These are phyloP conservation scores for Botryosphaeria dothidea DNA, from an alignment of 2,329 filamentous ascomycete genomes.

Conservation along the genomic window DNA sequence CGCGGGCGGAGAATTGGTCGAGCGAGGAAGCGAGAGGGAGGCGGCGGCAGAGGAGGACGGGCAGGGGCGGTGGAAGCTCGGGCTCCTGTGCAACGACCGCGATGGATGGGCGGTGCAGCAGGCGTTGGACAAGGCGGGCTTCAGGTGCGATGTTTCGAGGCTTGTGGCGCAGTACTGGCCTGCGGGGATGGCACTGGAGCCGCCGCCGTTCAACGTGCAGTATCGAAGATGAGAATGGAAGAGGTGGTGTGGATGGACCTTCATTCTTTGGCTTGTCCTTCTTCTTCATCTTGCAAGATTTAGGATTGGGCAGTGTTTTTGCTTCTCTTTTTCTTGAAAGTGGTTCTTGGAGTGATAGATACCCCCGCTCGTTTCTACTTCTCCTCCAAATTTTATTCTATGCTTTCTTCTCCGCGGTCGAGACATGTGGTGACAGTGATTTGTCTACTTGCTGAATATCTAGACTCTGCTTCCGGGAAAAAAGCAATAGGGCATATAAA, in stretches of 20 bases:
- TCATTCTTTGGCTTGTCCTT: background rate
- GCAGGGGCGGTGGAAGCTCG: background rate
- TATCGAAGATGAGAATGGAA: background rate
- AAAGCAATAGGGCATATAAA: too few relatives aligned
- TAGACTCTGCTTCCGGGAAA: too few relatives aligned
- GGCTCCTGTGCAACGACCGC: background rate
- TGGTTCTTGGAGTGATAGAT: background rate
- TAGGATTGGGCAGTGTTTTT: too few relatives aligned
- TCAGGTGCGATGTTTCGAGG: slow-evolving; percentile 6
- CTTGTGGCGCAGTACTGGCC: slow-evolving; percentile 4
- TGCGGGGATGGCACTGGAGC: background rate
- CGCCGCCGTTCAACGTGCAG: slow-evolving; percentile 5
- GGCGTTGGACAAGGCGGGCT: slow-evolving; percentile 1
- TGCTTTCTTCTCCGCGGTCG: background rate
- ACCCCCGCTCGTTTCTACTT: background rate
- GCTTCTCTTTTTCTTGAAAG: background rate
- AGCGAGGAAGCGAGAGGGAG: background rate
- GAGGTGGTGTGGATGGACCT: background rate
- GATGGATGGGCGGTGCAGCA: slow-evolving; percentile 7
- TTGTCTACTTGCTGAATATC: too few relatives aligned
- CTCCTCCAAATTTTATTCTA: background rate
- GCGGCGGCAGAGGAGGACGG: background rate
- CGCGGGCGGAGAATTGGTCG: background rate
- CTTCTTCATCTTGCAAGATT: too few relatives aligned
- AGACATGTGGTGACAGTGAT: background rate